Base-by-base conservation (phyloP, 1,284 basidiomycete genomes). In the Gymnopus androsaceus region DNA sequence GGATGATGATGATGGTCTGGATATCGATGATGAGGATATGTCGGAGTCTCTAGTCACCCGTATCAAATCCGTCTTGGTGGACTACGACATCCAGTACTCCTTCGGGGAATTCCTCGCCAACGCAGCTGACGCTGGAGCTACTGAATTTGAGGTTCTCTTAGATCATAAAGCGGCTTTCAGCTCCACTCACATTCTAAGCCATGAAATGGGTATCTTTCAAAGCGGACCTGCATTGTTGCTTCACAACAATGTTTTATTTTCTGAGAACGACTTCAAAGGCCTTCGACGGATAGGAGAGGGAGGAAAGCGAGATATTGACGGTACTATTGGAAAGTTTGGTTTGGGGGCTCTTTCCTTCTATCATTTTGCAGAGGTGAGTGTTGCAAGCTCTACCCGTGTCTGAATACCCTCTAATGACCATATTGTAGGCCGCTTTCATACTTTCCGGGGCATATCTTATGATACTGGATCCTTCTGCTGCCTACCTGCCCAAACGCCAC, bases 51-150 rank as follows among this genome's bases (percentile, higher is more conserved):
- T 53, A 9, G 30, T 53, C 14, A 25, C 28, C 7, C 51, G 51
- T 14, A 53, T 53, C 14, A 53, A 33, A 23, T 34, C 3, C 7
- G 30, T 42, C 3, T 23, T 53, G 6, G 41, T 53, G 25, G 19
- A 71, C 66, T 2, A 70, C 66, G 25, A 72, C 75, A 17, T 63
- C 64, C 27, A 72, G 69, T 36, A 64, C 69, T 9, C 64, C 81
- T 64, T 77, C 23, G 72, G 70, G 8, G 80, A 82, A 54, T 78
- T 80, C 58, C 59, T 81, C 11, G 80, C 80, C 2, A 82, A 82
- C 58, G 80, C 80, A 5, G 66, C 68, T 1, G 80, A 81, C 57
- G 80, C 79, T 0, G 68, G 68, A 15, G 79, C 79, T 0, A 72
- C 63, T 1, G 52, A 63, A 4, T 78, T 80, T 58, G 59, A 65